Base-by-base conservation (phyloP, 75 land plant species). In the Cupressus sempervirens region DNA sequence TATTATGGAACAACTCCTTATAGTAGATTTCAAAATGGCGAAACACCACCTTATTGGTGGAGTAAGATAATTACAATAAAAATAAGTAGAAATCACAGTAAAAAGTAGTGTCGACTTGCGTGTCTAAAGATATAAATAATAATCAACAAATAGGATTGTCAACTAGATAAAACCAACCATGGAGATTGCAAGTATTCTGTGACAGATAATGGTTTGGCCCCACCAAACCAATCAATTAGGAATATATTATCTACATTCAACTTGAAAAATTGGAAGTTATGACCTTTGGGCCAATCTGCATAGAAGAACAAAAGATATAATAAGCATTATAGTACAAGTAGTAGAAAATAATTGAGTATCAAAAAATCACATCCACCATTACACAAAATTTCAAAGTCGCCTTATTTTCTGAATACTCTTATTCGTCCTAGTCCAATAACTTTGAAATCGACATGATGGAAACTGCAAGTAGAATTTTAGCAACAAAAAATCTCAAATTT, bases 211-310 rank as follows among this genome's bases (percentile, higher is more conserved):
- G 92, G 93, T 54, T 93, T 92, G 26, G 93, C 90, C 38, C 94
- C 95, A 52, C 97, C 95, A 90, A 87, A 95, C 89, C 89, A 88
- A 76, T 95, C 90, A 48, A 95, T 90, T 84, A 95, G 84, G 80
- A 93, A 95, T 70, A 95, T 86, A 72, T 92, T 86, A 45, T 84
- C 87, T 46, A 93, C 92, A 8, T 84, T 86, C 38, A 95, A 84
- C 87, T 88, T 94, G 93, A 84, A 95, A 87, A 92, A 76, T 76
- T 86, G 85, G 82, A 92, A 95, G 50, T 92, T 84, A 87, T 95
- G 97, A 84, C 84, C 76, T 88, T 86, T 81, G 4, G 97, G 97
- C 97, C 97, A 95, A 86, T 84, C 83, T 81, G 84, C 62, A 46
- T 35, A 76, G 84, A 36, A n/a, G 16, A 23, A 54, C 72, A 11